Evolutionary conservation across 345 rosid species (phyloP).

Genomic region (Hypericum androsaemum): DNA sequence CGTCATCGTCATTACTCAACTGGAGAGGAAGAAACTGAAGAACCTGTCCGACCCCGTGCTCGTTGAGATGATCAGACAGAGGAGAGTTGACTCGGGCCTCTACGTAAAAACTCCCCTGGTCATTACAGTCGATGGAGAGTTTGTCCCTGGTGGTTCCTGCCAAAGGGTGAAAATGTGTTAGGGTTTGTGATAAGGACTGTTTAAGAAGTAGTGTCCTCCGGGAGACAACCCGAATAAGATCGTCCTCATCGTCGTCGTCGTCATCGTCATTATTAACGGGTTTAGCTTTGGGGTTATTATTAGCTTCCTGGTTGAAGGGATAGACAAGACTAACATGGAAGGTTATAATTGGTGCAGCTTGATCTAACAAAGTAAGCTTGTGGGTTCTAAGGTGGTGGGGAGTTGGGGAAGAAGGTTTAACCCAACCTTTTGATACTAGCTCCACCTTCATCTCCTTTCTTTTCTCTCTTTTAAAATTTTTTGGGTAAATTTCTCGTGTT

Average conservation of each 20-base stretch:
- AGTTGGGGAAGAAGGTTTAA: constrained; percentile 10
- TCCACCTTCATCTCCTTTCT: constrained; percentile 4
- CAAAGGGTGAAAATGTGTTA: constrained; percentile 8
- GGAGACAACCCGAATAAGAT: not conserved
- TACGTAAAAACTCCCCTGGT: not conserved
- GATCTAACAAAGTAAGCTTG: constrained; percentile 10
- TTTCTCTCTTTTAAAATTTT: too few relatives aligned
- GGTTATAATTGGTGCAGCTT: not conserved
- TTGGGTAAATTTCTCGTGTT: too few relatives aligned
- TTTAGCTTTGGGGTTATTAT: too few relatives aligned
- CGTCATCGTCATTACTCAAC: not conserved
- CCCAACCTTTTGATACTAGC: not conserved
- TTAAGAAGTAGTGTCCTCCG: not conserved
- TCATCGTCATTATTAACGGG: too few relatives aligned
- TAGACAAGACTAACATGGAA: not conserved
- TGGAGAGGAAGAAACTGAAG: not conserved
- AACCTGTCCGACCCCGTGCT: not conserved
- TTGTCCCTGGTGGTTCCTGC: constrained; percentile 7
- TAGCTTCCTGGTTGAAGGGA: not conserved
- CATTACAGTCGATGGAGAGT: constrained; percentile 7
- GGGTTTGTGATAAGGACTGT: constrained; percentile 11
- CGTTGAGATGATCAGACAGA: not conserved
- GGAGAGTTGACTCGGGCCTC: constrained; percentile 1
- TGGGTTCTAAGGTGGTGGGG: constrained; percentile 7
- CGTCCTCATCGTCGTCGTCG: not conserved